A percentile compares a stretch with the other conserved stretches of the same genome.
These are phyloP conservation scores for Plasmodium inui DNA, from an alignment of 169 alveolate species.

Conservation along the genomic window DNA sequence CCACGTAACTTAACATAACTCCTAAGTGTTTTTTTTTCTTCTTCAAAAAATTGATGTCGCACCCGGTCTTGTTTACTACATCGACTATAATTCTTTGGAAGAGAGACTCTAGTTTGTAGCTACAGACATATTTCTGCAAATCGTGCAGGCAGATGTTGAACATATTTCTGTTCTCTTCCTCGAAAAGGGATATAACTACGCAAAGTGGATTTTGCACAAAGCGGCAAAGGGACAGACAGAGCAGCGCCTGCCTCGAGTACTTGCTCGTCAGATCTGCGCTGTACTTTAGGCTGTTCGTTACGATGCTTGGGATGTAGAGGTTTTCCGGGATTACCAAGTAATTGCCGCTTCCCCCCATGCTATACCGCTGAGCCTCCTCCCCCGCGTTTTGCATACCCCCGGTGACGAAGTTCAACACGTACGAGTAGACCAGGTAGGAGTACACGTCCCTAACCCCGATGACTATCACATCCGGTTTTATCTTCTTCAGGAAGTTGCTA, in stretches of 20 bases:
- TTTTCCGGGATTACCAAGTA: slow-evolving; percentile 28
- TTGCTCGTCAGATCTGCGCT: slow-evolving; percentile 32
- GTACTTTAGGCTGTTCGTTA: slow-evolving; percentile 48
- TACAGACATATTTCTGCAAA: slow-evolving; percentile 80
- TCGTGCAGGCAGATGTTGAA: slow-evolving; percentile 84
- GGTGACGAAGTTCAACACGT: slow-evolving; percentile 5
- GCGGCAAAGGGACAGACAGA: slow-evolving; percentile 77
- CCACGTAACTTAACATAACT: slow-evolving; percentile 25
- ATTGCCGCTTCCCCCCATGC: neutral
- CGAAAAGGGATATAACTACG: slow-evolving; percentile 82
- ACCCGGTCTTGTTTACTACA: slow-evolving; percentile 66
- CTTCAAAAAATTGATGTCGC: slow-evolving; percentile 57
- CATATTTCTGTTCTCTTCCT: slow-evolving; percentile 77
- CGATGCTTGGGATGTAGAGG: slow-evolving; percentile 43
- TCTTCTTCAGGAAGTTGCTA: slow-evolving; percentile 8
- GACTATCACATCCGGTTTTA: slow-evolving; percentile 39
- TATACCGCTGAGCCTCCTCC: neutral
- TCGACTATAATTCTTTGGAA: slow-evolving; percentile 45
- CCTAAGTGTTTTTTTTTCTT: slow-evolving; percentile 66
- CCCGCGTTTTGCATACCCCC: neutral
- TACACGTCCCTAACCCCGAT: slow-evolving; percentile 57
- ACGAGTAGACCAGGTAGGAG: slow-evolving; percentile 33
- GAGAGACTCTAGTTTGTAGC: slow-evolving; percentile 47
- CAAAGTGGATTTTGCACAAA: slow-evolving; percentile 79
- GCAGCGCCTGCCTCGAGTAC: slow-evolving; percentile 55